Percentiles rank a stretch among this genome's conserved stretches.
phyloP scores from a whole-genome alignment of 495 filamentous ascomycete species.

The Xylaria sp. region DNA sequence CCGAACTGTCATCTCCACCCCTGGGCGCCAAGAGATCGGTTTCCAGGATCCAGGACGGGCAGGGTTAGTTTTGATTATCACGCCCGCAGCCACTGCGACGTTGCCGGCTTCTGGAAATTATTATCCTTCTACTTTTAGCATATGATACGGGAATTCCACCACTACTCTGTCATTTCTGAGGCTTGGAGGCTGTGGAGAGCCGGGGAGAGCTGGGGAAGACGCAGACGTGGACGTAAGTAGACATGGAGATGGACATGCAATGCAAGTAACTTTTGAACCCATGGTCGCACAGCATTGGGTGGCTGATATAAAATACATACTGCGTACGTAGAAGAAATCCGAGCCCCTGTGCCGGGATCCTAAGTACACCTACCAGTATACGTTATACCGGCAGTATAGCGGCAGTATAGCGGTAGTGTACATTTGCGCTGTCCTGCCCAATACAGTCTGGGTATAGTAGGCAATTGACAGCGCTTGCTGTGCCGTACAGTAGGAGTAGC shows the following conservation, averaged over 20 bases:
- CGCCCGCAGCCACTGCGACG: slow-evolving; percentile 19
- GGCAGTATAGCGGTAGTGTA: no score
- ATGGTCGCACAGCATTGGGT: slow-evolving; percentile 2
- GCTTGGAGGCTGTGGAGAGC: background rate
- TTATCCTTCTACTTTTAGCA: slow-evolving; percentile 26
- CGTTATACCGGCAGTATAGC: no score
- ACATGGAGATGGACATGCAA: slow-evolving; percentile 8
- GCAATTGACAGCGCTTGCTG: background rate
- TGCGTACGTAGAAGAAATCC: background rate
- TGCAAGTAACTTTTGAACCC: slow-evolving; percentile 13
- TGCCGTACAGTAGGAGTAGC: background rate
- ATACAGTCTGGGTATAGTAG: background rate
- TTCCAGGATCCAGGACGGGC: slow-evolving; percentile 29
- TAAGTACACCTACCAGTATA: background rate
- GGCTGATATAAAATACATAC: no score
- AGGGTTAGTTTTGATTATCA: slow-evolving; percentile 20
- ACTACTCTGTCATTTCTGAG: background rate
- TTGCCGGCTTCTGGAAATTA: slow-evolving; percentile 30
- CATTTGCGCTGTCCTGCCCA: no score
- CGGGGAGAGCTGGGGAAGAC: background rate
- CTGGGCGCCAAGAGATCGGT: slow-evolving; percentile 42
- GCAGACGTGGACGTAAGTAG: background rate
- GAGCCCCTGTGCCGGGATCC: slow-evolving; percentile 10
- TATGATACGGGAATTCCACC: slow-evolving; percentile 12
- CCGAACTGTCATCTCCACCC: slow-evolving; percentile 31